These are phyloP conservation scores for Cercospora berteroae DNA, from an alignment of 2,329 filamentous ascomycete species.

Conservation along the genomic window DNA sequence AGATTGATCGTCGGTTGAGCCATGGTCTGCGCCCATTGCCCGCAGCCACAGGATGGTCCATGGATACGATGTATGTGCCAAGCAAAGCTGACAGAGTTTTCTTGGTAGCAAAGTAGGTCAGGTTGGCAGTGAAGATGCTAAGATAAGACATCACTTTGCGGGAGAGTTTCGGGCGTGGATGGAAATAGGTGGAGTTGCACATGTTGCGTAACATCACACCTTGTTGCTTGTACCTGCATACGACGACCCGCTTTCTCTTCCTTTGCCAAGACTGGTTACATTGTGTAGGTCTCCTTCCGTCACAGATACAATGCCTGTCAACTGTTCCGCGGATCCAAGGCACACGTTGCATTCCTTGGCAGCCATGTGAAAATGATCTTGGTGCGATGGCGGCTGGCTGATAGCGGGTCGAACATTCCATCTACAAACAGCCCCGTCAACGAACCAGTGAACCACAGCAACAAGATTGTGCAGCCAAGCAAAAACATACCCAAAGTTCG, in stretches of 20 bases:
- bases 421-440: background rate
- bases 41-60: background rate
- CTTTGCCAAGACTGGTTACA: background rate
- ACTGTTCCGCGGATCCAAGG: background rate
- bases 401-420: background rate
- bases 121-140: conserved; percentile 31
- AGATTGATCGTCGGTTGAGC: background rate
- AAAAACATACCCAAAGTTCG: background rate
- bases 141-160: conserved; percentile 10
- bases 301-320: background rate
- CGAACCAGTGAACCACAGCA: background rate
- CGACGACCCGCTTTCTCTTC: background rate
- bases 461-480: conserved; percentile 3
- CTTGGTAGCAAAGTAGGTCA: background rate
- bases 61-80: background rate
- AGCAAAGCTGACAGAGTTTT: conserved; percentile 7
- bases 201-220: conserved; percentile 9
- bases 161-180: conserved; percentile 12
- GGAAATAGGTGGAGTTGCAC: background rate
- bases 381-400: background rate
- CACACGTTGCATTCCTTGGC: background rate
- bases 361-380: background rate
- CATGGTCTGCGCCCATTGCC: background rate
- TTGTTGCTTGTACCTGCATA: conserved; percentile 19
- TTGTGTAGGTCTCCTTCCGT: background rate